Conservation (phyloP, 257 asterid species). For the Solanum chaucha region DNA sequence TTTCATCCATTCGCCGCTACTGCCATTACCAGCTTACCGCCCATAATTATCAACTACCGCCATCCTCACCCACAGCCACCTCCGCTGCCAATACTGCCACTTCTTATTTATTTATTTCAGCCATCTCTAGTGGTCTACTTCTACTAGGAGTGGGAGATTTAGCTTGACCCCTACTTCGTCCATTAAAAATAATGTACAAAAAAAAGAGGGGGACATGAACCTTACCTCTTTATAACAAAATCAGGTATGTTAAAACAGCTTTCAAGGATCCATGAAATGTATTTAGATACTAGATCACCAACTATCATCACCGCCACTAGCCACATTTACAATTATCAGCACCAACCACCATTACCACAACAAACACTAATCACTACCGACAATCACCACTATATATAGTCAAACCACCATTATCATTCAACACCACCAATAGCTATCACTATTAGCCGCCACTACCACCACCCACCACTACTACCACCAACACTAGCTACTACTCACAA, state of each 20-base stretch:
- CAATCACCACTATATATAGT: background rate
- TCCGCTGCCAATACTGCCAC: background rate
- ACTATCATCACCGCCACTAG: background rate
- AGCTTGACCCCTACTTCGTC: background rate
- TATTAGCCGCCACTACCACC: background rate
- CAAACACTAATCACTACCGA: background rate
- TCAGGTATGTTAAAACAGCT: background rate
- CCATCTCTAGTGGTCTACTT: background rate
- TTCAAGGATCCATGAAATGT: background rate
- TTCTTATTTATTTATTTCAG: background rate
- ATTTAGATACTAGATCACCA: background rate
- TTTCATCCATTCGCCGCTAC: background rate
- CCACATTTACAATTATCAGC: background rate
- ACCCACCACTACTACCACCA: background rate
- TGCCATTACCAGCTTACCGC: background rate
- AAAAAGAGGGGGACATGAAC: background rate
- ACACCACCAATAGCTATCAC: background rate
- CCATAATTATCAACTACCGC: background rate
- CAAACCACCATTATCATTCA: background rate
- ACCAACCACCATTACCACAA: background rate
- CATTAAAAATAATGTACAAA: background rate
- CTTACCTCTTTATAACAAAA: background rate
- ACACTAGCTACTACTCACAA: background rate
- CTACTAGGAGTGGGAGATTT: background rate
- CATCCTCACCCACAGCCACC: background rate